Conservation (phyloP, 176 grass and related monocot species). For the Cocos nucifera region DNA sequence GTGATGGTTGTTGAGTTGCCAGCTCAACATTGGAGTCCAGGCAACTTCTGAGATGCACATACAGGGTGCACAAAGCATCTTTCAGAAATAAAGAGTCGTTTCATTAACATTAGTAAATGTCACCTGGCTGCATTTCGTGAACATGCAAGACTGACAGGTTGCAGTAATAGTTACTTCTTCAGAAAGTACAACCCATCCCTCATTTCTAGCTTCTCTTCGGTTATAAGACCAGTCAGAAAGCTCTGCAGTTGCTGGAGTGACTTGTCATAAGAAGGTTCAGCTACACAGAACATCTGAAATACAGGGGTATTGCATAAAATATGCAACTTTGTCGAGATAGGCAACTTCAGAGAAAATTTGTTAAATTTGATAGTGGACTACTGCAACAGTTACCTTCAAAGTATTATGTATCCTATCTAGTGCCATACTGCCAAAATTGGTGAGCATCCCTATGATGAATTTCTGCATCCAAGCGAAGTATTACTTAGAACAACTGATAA, state of each 20-base stretch:
- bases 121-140: no score
- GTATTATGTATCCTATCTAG: constrained; percentile 95
- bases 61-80: no score
- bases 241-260: constrained; percentile 83
- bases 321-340: no score
- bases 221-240: constrained; percentile 70
- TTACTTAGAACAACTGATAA: background rate
- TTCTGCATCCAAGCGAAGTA: constrained; percentile 43
- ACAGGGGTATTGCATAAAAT: no score
- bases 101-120: no score
- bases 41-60: no score
- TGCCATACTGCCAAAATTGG: constrained; percentile 84
- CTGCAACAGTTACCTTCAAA: constrained; percentile 49
- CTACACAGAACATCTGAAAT: constrained; percentile 88
- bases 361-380: background rate
- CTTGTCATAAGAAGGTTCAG: constrained; percentile 91
- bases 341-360: background rate
- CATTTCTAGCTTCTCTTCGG: constrained; percentile 81
- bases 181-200: constrained; percentile 70
- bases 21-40: no score
- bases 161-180: constrained; percentile 18
- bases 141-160: no score
- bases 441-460: constrained; percentile 91
- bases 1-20: no score
- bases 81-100: no score